Evolutionary conservation across 2,329 filamentous ascomycete species (phyloP).

Genomic region (Penicillium vulpinum): DNA sequence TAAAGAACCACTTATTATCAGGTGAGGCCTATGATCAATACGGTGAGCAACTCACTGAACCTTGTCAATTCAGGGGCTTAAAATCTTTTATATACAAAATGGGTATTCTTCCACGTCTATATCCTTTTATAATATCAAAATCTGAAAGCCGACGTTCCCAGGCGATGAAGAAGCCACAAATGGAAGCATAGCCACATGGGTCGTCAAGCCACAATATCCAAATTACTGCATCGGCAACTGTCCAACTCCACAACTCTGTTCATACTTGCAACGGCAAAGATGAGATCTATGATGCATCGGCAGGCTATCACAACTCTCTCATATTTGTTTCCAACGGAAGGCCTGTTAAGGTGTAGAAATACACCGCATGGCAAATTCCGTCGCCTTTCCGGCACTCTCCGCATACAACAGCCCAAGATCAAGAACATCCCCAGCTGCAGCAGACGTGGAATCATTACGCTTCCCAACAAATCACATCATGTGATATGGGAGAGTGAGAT

Average conservation of each 20-base stretch:
- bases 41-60: no score
- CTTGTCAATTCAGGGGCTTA: no score
- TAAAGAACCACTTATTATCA: no score
- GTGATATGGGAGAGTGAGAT: constrained; percentile 2
- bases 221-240: not conserved
- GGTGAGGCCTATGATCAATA: no score
- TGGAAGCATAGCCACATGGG: not conserved
- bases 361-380: not conserved
- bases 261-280: not conserved
- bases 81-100: no score
- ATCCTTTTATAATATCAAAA: not conserved
- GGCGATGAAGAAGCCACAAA: not conserved
- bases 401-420: not conserved
- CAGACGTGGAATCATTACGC: constrained; percentile 2
- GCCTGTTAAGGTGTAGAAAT: not conserved
- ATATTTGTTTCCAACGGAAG: not conserved
- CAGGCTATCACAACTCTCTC: not conserved
- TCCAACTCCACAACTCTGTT: not conserved
- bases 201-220: not conserved
- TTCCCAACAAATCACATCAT: constrained; percentile 3
- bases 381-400: not conserved
- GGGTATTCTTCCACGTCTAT: not conserved
- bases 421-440: not conserved
- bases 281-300: not conserved
- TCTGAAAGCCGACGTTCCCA: not conserved